Base-by-base conservation (phyloP, 805 yeast genomes). In the Candida gorgasii region DNA sequence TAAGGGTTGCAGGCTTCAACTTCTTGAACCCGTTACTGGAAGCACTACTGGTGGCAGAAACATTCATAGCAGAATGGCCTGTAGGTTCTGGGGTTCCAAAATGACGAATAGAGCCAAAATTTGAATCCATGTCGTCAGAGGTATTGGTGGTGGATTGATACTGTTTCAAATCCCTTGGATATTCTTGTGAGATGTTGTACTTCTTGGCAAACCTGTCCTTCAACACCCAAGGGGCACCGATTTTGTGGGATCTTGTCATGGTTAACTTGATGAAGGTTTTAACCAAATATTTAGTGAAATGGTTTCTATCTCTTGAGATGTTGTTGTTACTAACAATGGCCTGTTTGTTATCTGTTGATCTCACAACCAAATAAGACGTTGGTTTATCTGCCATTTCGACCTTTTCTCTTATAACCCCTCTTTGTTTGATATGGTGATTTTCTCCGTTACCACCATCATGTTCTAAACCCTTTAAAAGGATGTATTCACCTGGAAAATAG, bases 171-270 rank as follows among this genome's bases (percentile, higher is more conserved):
- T 80, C 76, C 5, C 75, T 71, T 1, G 88, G 88, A 50, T 73
- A 76, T 29, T 73, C 82, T 13, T 72, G 68, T 8, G 84, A 76
- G 14, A 88, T 85, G 50, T 86, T 67, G 59, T 82, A 88, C 52
- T 75, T 75, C 43, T 71, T 72, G 0, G 93, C 93, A 60, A 79
- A 88, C 50, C 83, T 82, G 18, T 79, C 80, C 57, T 84, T 86
- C 12, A 93, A 93, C 15, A 92, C 81, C 98, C 98, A 93, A 2
- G 98, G 98, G 2, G 97, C 92, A 3, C 98, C 97, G 32, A 83
- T 72, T 72, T 86, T 87, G 42, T 84, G 76, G 1, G 90, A 86
- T 43, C 96, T 79, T 6, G 85, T 73, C 58, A 88, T 75, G 34
- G 88, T 76, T 59, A 86, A 75, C 63, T 90, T 86, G 58, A 90